A percentile compares a stretch with the other conserved stretches of the same genome.
phyloP scores from a whole-genome alignment of 2,329 filamentous ascomycete species.

The Leptoxyphium fumago region DNA sequence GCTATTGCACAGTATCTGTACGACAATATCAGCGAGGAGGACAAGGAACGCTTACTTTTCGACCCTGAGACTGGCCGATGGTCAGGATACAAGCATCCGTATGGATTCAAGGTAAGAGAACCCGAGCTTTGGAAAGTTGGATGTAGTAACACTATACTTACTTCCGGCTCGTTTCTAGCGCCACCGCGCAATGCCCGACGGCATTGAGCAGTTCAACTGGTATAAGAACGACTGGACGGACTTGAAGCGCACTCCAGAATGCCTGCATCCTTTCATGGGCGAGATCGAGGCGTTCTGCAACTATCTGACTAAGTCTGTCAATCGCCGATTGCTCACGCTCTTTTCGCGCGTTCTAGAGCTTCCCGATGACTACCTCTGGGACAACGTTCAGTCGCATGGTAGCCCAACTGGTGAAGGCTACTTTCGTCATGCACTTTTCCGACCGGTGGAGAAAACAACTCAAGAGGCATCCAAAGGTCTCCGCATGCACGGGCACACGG shows the following conservation, averaged over 20 bases:
- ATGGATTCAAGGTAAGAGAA: conserved; percentile 22
- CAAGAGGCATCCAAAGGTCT: conserved; percentile 12
- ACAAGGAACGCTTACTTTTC: conserved; percentile 35
- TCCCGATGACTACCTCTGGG: conserved; percentile 31
- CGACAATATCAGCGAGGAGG: conserved; percentile 34
- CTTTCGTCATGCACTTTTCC: conserved; percentile 24
- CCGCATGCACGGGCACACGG: conserved; percentile 23
- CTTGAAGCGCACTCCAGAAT: conserved; percentile 29
- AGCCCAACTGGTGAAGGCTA: conserved; percentile 30
- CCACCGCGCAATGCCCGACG: conserved; percentile 29
- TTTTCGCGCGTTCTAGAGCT: conserved; percentile 32
- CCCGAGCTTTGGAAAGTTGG: conserved; percentile 6
- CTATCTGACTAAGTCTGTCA: conserved; percentile 35
- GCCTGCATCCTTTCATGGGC: conserved; percentile 35
- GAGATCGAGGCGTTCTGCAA: conserved; percentile 33
- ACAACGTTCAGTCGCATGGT: conserved; percentile 28
- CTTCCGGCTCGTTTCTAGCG: conserved; percentile 13
- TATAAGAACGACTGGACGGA: conserved; percentile 34
- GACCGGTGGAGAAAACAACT: conserved; percentile 7
- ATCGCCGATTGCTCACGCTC: conserved; percentile 23
- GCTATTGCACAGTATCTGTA: conserved; percentile 36
- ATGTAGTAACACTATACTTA: not conserved
- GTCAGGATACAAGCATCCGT: conserved; percentile 38
- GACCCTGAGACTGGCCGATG: conserved; percentile 33
- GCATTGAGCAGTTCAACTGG: conserved; percentile 42